Evolutionary conservation across 805 yeast genomes (phyloP), one percentile per base, ranked within the genome.

Genomic region (Cyberlindnera euphorbiiphila): DNA sequence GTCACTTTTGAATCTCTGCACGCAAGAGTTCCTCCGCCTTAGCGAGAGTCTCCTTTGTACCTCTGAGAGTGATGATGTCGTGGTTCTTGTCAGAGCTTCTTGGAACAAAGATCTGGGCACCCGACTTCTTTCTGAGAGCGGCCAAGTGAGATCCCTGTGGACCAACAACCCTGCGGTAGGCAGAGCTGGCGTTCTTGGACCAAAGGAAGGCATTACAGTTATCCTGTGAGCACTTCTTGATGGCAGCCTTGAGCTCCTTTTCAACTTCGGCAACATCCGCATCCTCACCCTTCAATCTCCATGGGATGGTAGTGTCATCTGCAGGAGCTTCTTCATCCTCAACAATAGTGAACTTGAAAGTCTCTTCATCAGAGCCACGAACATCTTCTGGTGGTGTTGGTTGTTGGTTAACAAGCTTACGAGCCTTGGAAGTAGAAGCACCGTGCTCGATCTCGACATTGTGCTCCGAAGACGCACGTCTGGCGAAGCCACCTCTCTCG

Each of bases 111-210:
- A 85, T 73, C 40, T 74, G 68, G 25, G 82, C 69, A 14, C 74
- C 76, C 15, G 83, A 66, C 41, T 69, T 64, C 19, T 65, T 64
- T 65, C 93, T 78, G 42, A 85, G 70, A 46, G 64, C 63, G 51
- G 72, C 76, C 54, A 86, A 68, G 44, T 74, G 77, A 24, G 78
- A 62, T 32, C 96, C 96, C 49, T 76, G 81, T 12, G 86, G 78
- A 8, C 96, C 96, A 46, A 87, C 74, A 36, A 86, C 67, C 56
- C 69, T 74, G 41, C 81, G 72, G 59, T 83, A 81, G 30, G 57
- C 56, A 19, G 61, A 54, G 22, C 11, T 17, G 11, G 76, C 61
- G 40, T 74, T 69, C 28, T 73, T 60, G 26, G 76, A 62, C 72
- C 82, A 81, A 43, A 83, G 62, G 74, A 76, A 85, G 11, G 80